Conservation (phyloP, 2,329 filamentous ascomycete species). For the Alternaria alternata region DNA sequence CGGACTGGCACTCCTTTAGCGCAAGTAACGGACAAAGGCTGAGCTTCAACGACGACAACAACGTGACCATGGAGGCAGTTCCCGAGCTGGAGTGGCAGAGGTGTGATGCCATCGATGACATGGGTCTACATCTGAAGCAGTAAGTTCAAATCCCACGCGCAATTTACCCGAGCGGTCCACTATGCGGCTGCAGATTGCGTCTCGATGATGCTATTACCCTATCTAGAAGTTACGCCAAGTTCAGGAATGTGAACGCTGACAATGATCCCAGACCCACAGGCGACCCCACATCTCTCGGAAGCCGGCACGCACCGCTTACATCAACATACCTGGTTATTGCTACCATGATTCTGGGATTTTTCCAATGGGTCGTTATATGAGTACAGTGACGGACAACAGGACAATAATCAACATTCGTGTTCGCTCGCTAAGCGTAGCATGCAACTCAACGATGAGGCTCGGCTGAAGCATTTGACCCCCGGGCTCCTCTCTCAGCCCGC, state of each 20-base stretch:
- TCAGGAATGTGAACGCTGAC: conserved; percentile 19
- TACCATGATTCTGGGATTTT: conserved; percentile 11
- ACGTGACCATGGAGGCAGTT: conserved; percentile 43
- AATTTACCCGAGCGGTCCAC: not conserved
- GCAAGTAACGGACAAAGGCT: conserved; percentile 31
- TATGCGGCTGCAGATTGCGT: not conserved
- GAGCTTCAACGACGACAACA: conserved; percentile 37
- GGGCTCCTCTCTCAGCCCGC: not conserved
- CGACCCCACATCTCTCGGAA: conserved; percentile 11
- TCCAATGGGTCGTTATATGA: conserved; percentile 27
- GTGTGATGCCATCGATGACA: conserved; percentile 35
- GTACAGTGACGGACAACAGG: not conserved
- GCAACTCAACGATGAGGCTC: not conserved
- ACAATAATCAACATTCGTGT: not conserved
- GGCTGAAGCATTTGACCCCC: not conserved
- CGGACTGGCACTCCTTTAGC: conserved; percentile 40
- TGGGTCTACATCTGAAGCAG: conserved; percentile 43
- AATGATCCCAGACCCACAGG: conserved; percentile 1
- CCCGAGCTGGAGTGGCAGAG: conserved; percentile 27
- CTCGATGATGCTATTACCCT: not conserved
- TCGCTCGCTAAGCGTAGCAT: not conserved
- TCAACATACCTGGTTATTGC: conserved; percentile 11
- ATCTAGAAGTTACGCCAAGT: conserved; percentile 5
- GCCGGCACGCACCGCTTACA: conserved; percentile 8
- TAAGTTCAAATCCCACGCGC: conserved; percentile 25